These are phyloP conservation scores for Ceratobasidium theobromae DNA, from an alignment of 1,284 basidiomycete species.

Conservation along the genomic window DNA sequence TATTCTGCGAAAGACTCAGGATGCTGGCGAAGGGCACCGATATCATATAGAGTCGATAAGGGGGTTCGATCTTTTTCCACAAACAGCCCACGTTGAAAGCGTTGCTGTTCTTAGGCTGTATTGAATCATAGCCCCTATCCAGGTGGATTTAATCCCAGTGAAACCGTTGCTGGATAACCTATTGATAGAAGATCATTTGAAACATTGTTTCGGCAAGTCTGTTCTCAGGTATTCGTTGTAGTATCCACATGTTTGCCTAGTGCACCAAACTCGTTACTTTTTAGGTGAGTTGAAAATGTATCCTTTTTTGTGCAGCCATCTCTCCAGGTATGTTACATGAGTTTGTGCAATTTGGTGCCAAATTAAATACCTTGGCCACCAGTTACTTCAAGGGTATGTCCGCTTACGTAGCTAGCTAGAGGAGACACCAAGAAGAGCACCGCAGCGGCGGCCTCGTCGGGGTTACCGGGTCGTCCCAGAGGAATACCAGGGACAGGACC, in stretches of 20 bases:
- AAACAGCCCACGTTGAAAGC: conserved; percentile 77
- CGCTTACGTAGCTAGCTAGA: conserved; percentile 75
- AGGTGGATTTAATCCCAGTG: not conserved
- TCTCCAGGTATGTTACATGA: not conserved
- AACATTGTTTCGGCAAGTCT: not conserved
- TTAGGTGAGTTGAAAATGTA: too few species aligned
- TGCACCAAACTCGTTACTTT: too few species aligned
- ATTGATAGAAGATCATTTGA: not conserved
- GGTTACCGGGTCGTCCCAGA: conserved; percentile 67
- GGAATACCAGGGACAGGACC: conserved; percentile 61
- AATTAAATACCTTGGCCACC: conserved; percentile 69
- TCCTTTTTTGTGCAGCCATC: not conserved
- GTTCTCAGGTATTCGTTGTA: too few species aligned
- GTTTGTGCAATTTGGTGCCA: not conserved
- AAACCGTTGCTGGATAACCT: not conserved
- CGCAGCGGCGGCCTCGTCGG: conserved; percentile 75
- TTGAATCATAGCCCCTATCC: not conserved
- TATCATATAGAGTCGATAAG: conserved; percentile 77
- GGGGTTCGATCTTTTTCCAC: conserved; percentile 91
- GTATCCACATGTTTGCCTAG: too few species aligned
- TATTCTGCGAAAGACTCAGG: conserved; percentile 54
- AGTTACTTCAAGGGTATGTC: conserved; percentile 80
- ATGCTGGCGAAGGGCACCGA: conserved; percentile 43
- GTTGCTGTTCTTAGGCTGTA: conserved; percentile 61
- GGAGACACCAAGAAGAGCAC: conserved; percentile 75